Conservation (phyloP, 2,329 filamentous ascomycete species). For the Cercospora canescens region DNA sequence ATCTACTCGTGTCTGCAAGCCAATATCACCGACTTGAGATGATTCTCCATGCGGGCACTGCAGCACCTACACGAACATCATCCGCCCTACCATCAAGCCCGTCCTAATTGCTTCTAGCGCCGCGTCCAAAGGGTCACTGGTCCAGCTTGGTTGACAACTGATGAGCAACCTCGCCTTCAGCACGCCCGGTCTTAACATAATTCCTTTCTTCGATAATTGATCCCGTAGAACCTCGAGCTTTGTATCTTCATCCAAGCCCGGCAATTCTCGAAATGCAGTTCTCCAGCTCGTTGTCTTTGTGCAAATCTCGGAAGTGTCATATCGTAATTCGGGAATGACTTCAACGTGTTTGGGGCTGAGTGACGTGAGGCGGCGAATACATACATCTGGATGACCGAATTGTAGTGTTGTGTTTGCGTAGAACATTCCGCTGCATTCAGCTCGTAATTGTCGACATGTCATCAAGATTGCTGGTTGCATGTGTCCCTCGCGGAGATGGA, state of each 20-base stretch:
- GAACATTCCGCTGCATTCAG: conserved; percentile 12
- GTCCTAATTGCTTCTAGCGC: conserved; percentile 21
- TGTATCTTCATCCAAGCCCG: conserved; percentile 22
- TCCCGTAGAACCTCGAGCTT: conserved; percentile 21
- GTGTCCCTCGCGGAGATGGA: conserved; percentile 10
- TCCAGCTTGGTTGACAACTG: conserved; percentile 15
- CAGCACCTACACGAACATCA: conserved; percentile 20
- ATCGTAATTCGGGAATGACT: conserved; percentile 19
- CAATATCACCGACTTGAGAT: too few species aligned
- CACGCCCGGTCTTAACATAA: conserved; percentile 14
- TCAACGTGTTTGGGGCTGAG: conserved; percentile 13
- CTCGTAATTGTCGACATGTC: conserved; percentile 14
- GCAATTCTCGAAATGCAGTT: conserved; percentile 20
- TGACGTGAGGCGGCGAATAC: conserved; percentile 12
- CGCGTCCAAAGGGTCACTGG: conserved; percentile 18
- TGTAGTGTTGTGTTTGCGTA: conserved; percentile 21
- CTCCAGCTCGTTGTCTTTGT: conserved; percentile 18
- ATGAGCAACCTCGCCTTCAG: conserved; percentile 20
- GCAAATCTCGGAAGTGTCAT: conserved; percentile 21
- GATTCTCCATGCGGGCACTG: neutral
- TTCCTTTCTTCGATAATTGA: conserved; percentile 13
- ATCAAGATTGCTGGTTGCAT: conserved; percentile 17
- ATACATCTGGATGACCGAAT: conserved; percentile 13
- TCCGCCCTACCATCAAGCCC: conserved; percentile 20
- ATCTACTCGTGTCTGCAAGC: too few species aligned